A percentile compares a stretch with the other conserved stretches of the same genome.
phyloP scores from a whole-genome alignment of 306 rosid species.

The Vicia sativa region DNA sequence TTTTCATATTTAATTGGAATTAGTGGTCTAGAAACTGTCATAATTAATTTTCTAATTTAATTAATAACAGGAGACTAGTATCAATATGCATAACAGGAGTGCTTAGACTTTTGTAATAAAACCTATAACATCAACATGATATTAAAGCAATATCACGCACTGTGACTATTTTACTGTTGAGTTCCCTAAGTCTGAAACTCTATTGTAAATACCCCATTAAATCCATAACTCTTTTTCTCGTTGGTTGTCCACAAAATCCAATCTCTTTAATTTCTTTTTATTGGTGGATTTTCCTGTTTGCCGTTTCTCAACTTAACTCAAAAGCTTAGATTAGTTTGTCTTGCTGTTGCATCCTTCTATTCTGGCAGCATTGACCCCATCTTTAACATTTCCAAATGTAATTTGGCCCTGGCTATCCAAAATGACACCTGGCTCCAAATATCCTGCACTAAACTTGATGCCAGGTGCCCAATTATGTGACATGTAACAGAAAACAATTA shows the following conservation, averaged over 20 bases:
- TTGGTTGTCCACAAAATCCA: neutral
- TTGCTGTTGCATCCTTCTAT: neutral
- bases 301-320: neutral
- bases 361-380: neutral
- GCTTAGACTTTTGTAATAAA: constrained; percentile 1
- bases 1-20: neutral
- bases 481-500: neutral
- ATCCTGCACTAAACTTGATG: neutral
- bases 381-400: constrained; percentile 1
- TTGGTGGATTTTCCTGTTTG: neutral
- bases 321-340: neutral
- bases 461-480: neutral
- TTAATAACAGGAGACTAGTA: constrained; percentile 1
- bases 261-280: neutral
- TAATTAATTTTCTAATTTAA: neutral
- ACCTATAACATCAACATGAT: neutral
- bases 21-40: neutral
- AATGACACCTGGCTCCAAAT: neutral
- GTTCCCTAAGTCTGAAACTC: neutral
- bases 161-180: neutral
- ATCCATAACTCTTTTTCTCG: neutral
- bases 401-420: neutral
- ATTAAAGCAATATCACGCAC: neutral
- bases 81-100: constrained; percentile 3
- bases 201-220: neutral